Conservation (phyloP, 192 early-diverging fungal genomes). For the Coemansia sp. region DNA sequence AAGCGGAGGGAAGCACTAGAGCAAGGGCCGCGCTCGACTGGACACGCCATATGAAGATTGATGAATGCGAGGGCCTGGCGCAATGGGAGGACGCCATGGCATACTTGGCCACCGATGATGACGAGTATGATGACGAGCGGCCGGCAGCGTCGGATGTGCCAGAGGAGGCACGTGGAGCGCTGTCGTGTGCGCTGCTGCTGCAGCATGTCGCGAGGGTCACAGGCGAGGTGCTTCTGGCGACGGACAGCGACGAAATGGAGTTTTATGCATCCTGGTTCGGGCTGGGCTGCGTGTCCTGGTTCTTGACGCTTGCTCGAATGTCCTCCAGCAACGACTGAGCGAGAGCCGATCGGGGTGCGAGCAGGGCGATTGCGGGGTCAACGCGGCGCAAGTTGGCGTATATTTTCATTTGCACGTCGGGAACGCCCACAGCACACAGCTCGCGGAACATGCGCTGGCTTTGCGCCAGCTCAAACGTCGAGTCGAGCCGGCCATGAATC, state of each 20-base stretch:
- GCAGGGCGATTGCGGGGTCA: conserved; percentile 49
- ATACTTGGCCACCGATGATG: conserved; percentile 9
- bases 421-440: conserved; percentile 47
- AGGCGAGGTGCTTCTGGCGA: conserved; percentile 11
- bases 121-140: conserved; percentile 24
- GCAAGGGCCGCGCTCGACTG: neutral
- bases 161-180: conserved; percentile 16
- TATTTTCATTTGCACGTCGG: conserved; percentile 53
- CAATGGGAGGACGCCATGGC: conserved; percentile 24
- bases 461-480: conserved; percentile 50
- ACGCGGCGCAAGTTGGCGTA: conserved; percentile 52
- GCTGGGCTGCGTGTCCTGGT: conserved; percentile 7
- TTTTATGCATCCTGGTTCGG: conserved; percentile 50
- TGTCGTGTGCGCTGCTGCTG: conserved; percentile 23
- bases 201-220: conserved; percentile 4
- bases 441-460: conserved; percentile 52
- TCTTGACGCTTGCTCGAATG: conserved; percentile 16
- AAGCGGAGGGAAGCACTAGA: neutral
- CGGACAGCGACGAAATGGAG: conserved; percentile 32
- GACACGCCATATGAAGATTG: neutral
- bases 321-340: conserved; percentile 52
- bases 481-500: conserved; percentile 48
- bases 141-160: conserved; percentile 34
- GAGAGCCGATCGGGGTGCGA: conserved; percentile 46
- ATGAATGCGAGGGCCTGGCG: neutral